These are phyloP conservation scores for Macroventuria anomochaeta DNA, from an alignment of 2,329 filamentous ascomycete species.

Conservation along the genomic window DNA sequence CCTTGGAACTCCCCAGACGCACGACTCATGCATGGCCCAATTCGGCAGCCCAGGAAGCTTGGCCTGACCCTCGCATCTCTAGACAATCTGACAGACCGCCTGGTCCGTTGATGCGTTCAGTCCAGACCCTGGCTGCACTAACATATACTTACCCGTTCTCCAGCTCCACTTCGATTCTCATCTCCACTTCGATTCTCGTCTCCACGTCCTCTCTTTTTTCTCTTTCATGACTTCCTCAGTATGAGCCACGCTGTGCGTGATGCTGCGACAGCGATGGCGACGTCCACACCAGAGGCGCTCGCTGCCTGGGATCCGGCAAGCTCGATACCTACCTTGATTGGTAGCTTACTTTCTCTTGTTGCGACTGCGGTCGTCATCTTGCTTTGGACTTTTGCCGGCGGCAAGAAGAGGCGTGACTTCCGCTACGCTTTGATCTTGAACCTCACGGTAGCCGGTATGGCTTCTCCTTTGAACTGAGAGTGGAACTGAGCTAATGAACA, in stretches of 20 bases:
- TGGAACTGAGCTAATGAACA: background rate
- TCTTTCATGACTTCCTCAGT: background rate
- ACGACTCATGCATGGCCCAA: background rate
- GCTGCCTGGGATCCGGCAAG: constrained; percentile 17
- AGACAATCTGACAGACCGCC: background rate
- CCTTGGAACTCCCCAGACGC: background rate
- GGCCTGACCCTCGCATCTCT: constrained; percentile 2
- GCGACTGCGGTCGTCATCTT: constrained; percentile 26
- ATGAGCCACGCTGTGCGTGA: constrained; percentile 22
- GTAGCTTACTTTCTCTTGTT: constrained; percentile 29
- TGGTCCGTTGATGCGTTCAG: constrained; percentile 1
- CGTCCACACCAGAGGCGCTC: background rate
- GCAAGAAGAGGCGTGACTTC: constrained; percentile 26
- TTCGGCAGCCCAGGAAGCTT: constrained; percentile 1
- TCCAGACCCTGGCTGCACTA: background rate
- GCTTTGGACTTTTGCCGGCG: constrained; percentile 25
- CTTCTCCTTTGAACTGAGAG: background rate
- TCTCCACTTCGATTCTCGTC: background rate
- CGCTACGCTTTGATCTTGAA: constrained; percentile 34
- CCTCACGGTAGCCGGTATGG: constrained; percentile 29
- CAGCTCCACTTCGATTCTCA: background rate
- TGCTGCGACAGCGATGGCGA: background rate
- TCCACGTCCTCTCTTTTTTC: background rate
- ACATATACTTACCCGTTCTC: constrained; percentile 1
- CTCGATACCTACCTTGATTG: constrained; percentile 29